Conservation (phyloP, 495 filamentous ascomycete species). For the Neurospora tetrasperma region DNA sequence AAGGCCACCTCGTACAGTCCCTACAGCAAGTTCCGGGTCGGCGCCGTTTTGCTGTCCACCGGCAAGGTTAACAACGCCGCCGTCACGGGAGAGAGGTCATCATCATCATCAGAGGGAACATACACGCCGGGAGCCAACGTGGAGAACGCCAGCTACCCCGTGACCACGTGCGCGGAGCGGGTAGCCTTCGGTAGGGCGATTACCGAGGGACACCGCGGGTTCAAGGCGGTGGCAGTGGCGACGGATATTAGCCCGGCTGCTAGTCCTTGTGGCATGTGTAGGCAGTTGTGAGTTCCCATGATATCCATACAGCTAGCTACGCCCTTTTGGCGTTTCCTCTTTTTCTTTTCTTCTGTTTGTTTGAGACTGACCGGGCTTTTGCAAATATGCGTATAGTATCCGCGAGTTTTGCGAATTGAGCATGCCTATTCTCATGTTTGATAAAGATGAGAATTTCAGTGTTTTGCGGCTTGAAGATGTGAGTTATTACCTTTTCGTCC, state of each 20-base stretch:
- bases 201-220: conserved; percentile 51
- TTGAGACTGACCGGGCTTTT: neutral
- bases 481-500: conserved; percentile 21
- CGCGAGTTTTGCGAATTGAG: conserved; percentile 61
- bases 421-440: conserved; percentile 86
- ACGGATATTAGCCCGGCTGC: conserved; percentile 69
- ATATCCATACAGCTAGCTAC: too few species aligned
- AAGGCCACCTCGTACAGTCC: conserved; percentile 80
- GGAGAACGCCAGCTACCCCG: conserved; percentile 88
- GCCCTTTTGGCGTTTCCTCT: too few species aligned
- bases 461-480: conserved; percentile 70
- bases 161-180: conserved; percentile 89
- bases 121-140: conserved; percentile 69
- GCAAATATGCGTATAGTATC: conserved; percentile 44
- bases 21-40: conserved; percentile 90
- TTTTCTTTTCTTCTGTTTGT: neutral
- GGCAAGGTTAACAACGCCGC: conserved; percentile 47
- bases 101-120: neutral
- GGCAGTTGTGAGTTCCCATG: conserved; percentile 40
- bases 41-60: conserved; percentile 62
- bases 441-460: conserved; percentile 54
- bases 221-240: conserved; percentile 78
- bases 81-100: neutral
- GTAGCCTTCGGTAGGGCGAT: conserved; percentile 78
- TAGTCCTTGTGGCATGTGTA: conserved; percentile 64